Conservation (phyloP, 176 grass and related monocot species). For the Olyra latifolia region DNA sequence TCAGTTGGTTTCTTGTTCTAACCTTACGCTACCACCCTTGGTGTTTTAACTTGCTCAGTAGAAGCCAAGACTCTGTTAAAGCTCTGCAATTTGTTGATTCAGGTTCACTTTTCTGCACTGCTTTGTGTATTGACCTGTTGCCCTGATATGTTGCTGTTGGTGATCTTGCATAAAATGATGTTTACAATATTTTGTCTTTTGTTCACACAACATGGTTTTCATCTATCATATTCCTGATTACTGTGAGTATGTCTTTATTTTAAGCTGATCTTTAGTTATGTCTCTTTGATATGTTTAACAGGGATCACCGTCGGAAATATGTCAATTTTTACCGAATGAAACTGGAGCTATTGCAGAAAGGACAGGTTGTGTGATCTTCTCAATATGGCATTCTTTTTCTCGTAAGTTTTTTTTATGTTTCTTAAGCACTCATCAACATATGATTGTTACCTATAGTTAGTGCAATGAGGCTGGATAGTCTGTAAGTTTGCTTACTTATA, state of each 20-base stretch:
- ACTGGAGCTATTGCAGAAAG: conserved; percentile 84
- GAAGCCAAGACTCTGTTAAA: conserved; percentile 15
- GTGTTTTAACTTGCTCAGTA: background rate
- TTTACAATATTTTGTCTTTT: conserved; percentile 20
- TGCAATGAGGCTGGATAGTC: conserved; percentile 13
- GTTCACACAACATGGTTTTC: conserved; percentile 11
- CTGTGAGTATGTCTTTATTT: conserved; percentile 7
- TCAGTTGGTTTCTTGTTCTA: conserved; percentile 19
- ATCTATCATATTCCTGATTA: conserved; percentile 23
- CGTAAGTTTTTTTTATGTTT: conserved; percentile 20
- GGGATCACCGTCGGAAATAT: conserved; percentile 59
- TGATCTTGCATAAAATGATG: conserved; percentile 23
- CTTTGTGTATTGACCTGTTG: conserved; percentile 31
- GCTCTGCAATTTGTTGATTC: conserved; percentile 2
- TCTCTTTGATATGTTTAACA: conserved; percentile 44
- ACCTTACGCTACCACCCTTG: conserved; percentile 1
- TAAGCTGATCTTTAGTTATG: conserved; percentile 19
- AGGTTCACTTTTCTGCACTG: conserved; percentile 10
- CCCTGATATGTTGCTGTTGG: too few species aligned
- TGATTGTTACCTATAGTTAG: conserved; percentile 15
- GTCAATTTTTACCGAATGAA: conserved; percentile 83
- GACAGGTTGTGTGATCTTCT: conserved; percentile 53
- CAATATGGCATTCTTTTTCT: background rate
- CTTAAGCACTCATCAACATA: conserved; percentile 15
- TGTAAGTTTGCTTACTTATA: conserved; percentile 1